Percentiles rank a stretch among this genome's conserved stretches.
These are phyloP conservation scores for Fraxinus cuspidata DNA, from an alignment of 257 asterid species.

Conservation along the genomic window DNA sequence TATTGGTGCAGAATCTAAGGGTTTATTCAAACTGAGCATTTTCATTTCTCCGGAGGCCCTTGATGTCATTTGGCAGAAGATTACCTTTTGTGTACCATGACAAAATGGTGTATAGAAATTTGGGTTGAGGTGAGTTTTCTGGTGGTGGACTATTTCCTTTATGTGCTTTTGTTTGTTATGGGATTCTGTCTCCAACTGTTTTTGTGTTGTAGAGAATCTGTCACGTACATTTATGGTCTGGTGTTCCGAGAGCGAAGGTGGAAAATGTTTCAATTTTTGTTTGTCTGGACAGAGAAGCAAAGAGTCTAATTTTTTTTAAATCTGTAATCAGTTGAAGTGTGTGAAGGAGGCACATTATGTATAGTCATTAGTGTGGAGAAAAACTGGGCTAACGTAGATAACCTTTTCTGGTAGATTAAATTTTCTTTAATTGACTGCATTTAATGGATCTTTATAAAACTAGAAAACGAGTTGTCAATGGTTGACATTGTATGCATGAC, in stretches of 20 bases:
- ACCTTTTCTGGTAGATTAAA: constrained; percentile 5
- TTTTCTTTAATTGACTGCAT: neutral
- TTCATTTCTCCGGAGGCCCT: constrained; percentile 38
- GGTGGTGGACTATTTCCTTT: constrained; percentile 31
- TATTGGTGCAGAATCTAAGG: constrained; percentile 50
- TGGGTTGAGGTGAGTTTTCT: constrained; percentile 45
- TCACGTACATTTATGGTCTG: constrained; percentile 20
- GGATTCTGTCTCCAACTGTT: constrained; percentile 22
- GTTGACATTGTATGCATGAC: too few species aligned
- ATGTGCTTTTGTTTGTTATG: constrained; percentile 21
- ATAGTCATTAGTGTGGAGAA: neutral
- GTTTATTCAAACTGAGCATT: constrained; percentile 34
- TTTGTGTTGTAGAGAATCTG: constrained; percentile 31
- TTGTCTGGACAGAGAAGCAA: constrained; percentile 22
- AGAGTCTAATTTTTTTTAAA: neutral
- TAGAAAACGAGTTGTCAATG: neutral
- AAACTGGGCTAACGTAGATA: constrained; percentile 31
- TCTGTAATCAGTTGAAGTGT: neutral
- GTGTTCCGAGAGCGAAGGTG: constrained; percentile 13
- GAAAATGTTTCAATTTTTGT: constrained; percentile 19
- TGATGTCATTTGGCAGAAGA: constrained; percentile 38
- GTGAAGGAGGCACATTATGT: neutral
- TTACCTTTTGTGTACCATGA: constrained; percentile 34
- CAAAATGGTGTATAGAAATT: constrained; percentile 25
- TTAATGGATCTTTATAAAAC: neutral